Base-by-base conservation (phyloP, 345 rosid genomes). In the Streptanthus diversifolius region DNA sequence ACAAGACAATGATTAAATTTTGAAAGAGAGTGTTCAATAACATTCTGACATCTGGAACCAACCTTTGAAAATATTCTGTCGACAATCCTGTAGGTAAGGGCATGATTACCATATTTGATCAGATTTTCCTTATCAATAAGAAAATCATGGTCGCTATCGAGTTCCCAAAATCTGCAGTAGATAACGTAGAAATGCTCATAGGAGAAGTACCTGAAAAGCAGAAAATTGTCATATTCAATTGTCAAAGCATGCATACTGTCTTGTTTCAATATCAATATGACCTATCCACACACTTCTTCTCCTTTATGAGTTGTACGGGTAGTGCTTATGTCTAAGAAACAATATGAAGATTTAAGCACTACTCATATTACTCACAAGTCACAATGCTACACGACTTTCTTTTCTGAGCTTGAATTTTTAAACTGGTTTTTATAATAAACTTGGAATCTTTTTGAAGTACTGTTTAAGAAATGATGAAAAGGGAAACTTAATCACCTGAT, bases 51-150 rank as follows among this genome's bases (percentile, higher is more conserved):
- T 47, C 30, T 54, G 48, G 57, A 56, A 80, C 90, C 15, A 74
- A 86, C 98, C 97, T 90, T 95, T 73, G 97, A 84, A 79, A 86
- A 90, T 80, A 92, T 85, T 77, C 95, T 85, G 71, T 90, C 97
- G 63, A 88, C 88, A 68, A 92, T 87, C 82, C 93, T 81, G 85
- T 85, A 86, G 66, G 95, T 88, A 72, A 92, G 97, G 32, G 95
- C 89, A 78, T 90, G 89, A 66, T 87, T 86, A 53, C 90, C 91
- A 79, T 90, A 92, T 70, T 79, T 87, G 73, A 87, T 80, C 40
- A 93, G 93, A 82, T 87, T 90, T 73, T 86, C 93, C 82, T 84
- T 83, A 81, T 90, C 85, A 5, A 93, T 87, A 75, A 87, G 79
- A 84, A 86, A 88, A 79, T 93, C 97, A 67, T 84, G 90, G 80